Evolutionary conservation across 2,329 filamentous ascomycete genomes (phyloP), one percentile per base, ranked within the genome.

Genomic region (Allantophomopsis lycopodina): DNA sequence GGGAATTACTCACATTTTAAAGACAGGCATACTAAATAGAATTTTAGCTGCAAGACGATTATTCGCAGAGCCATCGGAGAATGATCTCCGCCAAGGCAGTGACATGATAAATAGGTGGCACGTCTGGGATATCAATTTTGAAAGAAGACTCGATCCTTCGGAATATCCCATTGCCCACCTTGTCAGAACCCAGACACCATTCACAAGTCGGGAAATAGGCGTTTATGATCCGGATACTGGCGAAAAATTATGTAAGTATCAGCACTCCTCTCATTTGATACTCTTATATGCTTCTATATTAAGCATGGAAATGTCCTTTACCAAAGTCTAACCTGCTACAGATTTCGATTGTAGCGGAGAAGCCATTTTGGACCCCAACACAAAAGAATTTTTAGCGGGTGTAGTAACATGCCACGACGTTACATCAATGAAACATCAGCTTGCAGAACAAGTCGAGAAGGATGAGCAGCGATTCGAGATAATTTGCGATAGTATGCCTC

Each of bases 381-480:
- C 75, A 0, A 77, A 77, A 6, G 80, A 86, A 40, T 83, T 86
- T 42, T 57, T 88, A 7, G 83, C 80, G 1, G 83, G 79, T 0
- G 69, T 88, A 2, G 69, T 86, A 1, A 72, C 79, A 1, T 79
- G 80, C 50, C 74, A 79, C 39, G 82, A 89, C 48, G 73, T 87
- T 4, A 88, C 83, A 0, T 64, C 65, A 15, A 78, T 84, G 55
- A 74, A 73, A 1, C 69, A 80, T 39, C 71, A 80, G 46, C 82
- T 89, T 38, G 72, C 71, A 2, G 68, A 74, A 31, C 81, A 87
- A 50, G 77, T 75, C 45, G 70, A 78, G 44, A 69, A 76, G 38
- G 83, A 85, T 44, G 81, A 86, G 49, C 71, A 76, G 48, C 72
- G 82, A 37, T 88, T 89, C 55, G 76, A 77, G 50, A 65, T 79